Percentiles rank a stretch among this genome's conserved stretches.
These are phyloP conservation scores for Podila horticola DNA, from an alignment of 192 early-diverging fungal genomes.

Conservation along the genomic window DNA sequence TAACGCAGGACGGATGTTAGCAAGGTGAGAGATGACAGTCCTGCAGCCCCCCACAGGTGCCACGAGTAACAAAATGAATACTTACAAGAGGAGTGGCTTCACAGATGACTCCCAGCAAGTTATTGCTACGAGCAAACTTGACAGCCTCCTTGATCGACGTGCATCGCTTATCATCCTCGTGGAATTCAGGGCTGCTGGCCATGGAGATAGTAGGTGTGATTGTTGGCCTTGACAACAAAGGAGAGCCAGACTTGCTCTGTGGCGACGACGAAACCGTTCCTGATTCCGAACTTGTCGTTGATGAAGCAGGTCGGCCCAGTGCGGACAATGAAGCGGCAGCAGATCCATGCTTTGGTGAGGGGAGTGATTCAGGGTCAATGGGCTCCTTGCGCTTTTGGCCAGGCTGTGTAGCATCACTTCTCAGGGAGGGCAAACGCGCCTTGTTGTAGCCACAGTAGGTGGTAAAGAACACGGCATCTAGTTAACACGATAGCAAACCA, in stretches of 20 bases:
- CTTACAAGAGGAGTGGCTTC: slow-evolving; percentile 88
- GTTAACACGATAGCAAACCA: neutral
- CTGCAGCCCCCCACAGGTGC: no score
- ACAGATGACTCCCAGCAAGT: slow-evolving; percentile 93
- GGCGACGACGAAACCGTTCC: neutral
- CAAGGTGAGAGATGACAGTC: no score
- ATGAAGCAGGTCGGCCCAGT: slow-evolving; percentile 25
- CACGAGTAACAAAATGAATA: neutral
- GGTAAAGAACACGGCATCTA: slow-evolving; percentile 92
- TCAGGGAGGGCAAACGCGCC: neutral
- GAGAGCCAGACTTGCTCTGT: slow-evolving; percentile 13
- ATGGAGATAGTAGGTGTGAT: neutral
- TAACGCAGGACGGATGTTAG: neutral
- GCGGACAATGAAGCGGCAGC: slow-evolving; percentile 29
- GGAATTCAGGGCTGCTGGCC: slow-evolving; percentile 33
- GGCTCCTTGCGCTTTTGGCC: slow-evolving; percentile 43
- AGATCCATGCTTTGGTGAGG: slow-evolving; percentile 33
- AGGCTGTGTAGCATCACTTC: neutral
- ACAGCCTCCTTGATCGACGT: slow-evolving; percentile 94
- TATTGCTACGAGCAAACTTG: slow-evolving; percentile 90
- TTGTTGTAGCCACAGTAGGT: slow-evolving; percentile 81
- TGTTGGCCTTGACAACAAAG: slow-evolving; percentile 21
- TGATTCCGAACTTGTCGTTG: slow-evolving; percentile 24
- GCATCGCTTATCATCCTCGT: slow-evolving; percentile 58
- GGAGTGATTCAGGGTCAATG: slow-evolving; percentile 36